Evolutionary conservation across 257 asterid species (phyloP).

Genomic region (Jaltomata sinuosa): DNA sequence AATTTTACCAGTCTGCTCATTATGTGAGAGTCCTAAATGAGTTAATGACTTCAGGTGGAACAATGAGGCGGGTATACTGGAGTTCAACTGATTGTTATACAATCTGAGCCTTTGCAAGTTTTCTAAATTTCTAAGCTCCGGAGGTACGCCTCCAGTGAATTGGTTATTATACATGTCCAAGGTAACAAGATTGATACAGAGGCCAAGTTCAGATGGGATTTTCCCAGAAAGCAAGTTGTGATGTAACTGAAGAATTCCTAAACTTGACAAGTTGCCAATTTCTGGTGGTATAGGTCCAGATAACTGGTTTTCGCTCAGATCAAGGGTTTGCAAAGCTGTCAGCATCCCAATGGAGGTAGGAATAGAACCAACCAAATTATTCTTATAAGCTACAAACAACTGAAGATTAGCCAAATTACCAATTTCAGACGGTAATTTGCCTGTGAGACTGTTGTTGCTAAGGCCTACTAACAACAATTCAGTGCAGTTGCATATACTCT

Average conservation of each 20-base stretch:
- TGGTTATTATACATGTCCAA: constrained; percentile 37
- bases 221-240: constrained; percentile 44
- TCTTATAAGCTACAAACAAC: constrained; percentile 33
- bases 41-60: constrained; percentile 38
- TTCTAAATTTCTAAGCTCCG: constrained; percentile 45
- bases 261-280: constrained; percentile 43
- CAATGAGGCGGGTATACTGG: constrained; percentile 54
- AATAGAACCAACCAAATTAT: constrained; percentile 40
- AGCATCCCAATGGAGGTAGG: constrained; percentile 60
- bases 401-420: constrained; percentile 50
- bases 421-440: constrained; percentile 42
- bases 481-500: constrained; percentile 50
- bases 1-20: constrained; percentile 39
- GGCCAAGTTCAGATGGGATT: constrained; percentile 56
- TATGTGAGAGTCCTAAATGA: constrained; percentile 51
- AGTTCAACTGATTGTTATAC: constrained; percentile 41
- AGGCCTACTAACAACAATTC: constrained; percentile 35
- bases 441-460: constrained; percentile 53
- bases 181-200: constrained; percentile 30
- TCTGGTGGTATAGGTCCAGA: constrained; percentile 60
- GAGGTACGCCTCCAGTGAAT: constrained; percentile 55
- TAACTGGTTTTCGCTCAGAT: constrained; percentile 45
- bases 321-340: constrained; percentile 30
- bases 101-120: constrained; percentile 35
- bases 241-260: constrained; percentile 38